Evolutionary conservation across 345 rosid species (phyloP).

Genomic region (Angophora floribunda): DNA sequence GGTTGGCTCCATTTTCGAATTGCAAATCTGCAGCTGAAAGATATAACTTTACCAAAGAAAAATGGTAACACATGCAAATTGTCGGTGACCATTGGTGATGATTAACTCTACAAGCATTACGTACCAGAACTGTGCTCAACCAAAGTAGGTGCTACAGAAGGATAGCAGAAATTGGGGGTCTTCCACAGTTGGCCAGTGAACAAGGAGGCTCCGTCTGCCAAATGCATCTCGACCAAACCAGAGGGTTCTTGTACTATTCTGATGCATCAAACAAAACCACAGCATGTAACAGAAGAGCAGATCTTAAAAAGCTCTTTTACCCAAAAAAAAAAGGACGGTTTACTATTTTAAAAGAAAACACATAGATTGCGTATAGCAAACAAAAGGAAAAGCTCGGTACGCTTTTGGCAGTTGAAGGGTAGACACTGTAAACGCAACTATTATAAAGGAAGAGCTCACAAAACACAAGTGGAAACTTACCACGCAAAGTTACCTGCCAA

Average conservation of each 20-base stretch:
- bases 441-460: not conserved
- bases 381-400: not conserved
- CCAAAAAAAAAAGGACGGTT: not conserved
- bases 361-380: not conserved
- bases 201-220: conserved; percentile 90
- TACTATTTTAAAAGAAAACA: not conserved
- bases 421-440: not conserved
- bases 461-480: conserved; percentile 12
- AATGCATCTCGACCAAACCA: conserved; percentile 94
- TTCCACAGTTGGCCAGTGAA: conserved; percentile 71
- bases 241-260: conserved; percentile 69
- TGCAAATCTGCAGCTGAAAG: conserved; percentile 29
- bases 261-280: not conserved
- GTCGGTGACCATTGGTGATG: not conserved
- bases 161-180: conserved; percentile 61
- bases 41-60: not conserved
- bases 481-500: conserved; percentile 68
- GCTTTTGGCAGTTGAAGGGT: not conserved
- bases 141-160: conserved; percentile 58
- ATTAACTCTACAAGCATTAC: conserved; percentile 9
- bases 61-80: not conserved
- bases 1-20: conserved; percentile 25
- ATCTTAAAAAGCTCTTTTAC: not conserved
- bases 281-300: not conserved
- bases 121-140: conserved; percentile 32